Conservation (phyloP, 208 protist species). For the Leishmania martiniquensis region DNA sequence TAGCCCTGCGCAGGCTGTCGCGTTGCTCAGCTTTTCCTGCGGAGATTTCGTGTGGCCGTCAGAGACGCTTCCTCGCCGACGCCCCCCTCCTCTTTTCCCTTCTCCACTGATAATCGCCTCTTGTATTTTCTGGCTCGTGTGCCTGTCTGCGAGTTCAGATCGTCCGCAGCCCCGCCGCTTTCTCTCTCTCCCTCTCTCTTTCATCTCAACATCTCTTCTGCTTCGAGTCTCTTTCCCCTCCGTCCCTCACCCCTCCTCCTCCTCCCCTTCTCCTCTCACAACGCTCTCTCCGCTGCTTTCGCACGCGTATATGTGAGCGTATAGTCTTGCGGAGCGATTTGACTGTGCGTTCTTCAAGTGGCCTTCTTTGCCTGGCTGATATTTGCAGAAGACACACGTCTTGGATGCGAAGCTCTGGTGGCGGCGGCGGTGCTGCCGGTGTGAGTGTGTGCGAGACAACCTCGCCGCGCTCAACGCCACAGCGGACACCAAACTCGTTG, state of each 20-base stretch:
- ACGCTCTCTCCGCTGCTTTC: too few relatives aligned
- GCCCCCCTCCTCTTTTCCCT: neutral
- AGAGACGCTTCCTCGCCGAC: neutral
- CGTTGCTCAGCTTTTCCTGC: neutral
- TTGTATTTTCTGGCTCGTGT: neutral
- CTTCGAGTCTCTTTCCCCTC: neutral
- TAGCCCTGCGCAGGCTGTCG: neutral
- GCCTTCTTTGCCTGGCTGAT: neutral
- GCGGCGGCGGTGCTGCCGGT: neutral
- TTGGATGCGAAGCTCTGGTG: constrained; percentile 1
- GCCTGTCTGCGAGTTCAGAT: neutral
- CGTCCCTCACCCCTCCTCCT: neutral
- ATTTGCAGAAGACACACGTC: neutral
- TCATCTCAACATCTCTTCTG: neutral
- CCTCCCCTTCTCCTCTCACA: neutral
- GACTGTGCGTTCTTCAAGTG: neutral
- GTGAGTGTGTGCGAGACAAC: neutral
- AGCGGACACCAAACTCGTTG: neutral
- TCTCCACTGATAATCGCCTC: neutral
- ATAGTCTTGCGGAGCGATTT: neutral
- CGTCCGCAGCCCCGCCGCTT: neutral
- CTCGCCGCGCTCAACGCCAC: constrained; percentile 9
- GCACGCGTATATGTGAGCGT: neutral
- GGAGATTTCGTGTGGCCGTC: neutral
- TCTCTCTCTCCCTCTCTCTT: neutral